phyloP scores from a whole-genome alignment of 768 basidiomycete genomes.

The Cystobasidium tubakii region DNA sequence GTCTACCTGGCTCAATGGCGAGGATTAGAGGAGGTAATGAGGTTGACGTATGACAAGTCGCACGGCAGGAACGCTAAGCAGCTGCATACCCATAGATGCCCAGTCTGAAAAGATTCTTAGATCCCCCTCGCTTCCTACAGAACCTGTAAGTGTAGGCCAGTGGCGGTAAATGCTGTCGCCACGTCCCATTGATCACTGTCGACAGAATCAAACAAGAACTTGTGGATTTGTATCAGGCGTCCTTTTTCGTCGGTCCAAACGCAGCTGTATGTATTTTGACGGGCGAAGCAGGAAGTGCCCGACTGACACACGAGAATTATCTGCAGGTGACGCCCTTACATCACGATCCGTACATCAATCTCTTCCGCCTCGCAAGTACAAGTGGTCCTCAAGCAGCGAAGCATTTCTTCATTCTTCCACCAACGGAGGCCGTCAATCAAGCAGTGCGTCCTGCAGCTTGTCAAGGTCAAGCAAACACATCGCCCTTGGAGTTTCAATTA shows the following conservation, averaged over 20 bases:
- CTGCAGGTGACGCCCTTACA: conserved; percentile 34
- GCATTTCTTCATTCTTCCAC: conserved; percentile 32
- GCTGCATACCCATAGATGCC: neutral
- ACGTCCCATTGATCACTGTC: neutral
- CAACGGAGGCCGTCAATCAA: neutral
- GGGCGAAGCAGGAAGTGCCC: neutral
- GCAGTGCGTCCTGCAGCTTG: conserved; percentile 1
- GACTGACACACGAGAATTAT: neutral
- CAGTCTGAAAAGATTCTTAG: neutral
- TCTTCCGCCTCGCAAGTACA: conserved; percentile 24
- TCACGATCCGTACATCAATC: conserved; percentile 34
- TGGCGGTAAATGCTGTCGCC: neutral
- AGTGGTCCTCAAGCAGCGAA: conserved; percentile 11
- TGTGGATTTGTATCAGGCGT: conserved; percentile 27
- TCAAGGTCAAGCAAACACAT: conserved; percentile 14
- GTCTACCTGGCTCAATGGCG: conserved; percentile 36
- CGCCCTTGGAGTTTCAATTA: conserved; percentile 17
- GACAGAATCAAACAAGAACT: conserved; percentile 4
- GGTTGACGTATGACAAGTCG: neutral
- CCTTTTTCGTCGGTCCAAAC: conserved; percentile 23
- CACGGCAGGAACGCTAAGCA: too few species aligned
- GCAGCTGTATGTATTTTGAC: conserved; percentile 6
- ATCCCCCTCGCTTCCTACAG: conserved; percentile 19
- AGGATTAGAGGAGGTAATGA: conserved; percentile 23
- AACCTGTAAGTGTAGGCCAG: neutral